Conservation (phyloP, 441 rosid species). For the Eruca vesicaria region DNA sequence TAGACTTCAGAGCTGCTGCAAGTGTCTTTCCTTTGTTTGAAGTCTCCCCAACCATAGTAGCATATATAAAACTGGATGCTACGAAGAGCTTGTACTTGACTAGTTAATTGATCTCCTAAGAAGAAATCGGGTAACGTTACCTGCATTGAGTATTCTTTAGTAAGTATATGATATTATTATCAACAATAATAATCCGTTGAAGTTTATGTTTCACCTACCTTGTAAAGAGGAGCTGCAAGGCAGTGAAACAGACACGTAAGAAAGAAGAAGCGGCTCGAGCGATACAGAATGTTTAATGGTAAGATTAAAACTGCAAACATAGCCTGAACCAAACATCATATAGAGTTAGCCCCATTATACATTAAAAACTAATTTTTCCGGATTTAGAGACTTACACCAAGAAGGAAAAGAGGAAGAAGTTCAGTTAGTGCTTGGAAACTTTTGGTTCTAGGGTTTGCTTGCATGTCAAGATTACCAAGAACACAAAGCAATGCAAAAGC, state of each 20-base stretch:
- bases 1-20: conserved; percentile 20
- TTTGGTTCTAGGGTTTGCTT: conserved; percentile 54
- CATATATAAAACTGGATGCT: conserved; percentile 41
- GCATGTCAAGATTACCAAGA: conserved; percentile 76
- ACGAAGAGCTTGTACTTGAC: conserved; percentile 52
- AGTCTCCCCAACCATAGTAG: conserved; percentile 50
- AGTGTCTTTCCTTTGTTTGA: conserved; percentile 30
- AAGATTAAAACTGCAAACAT: conserved; percentile 28
- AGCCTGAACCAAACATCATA: conserved; percentile 38
- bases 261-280: conserved; percentile 27
- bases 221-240: conserved; percentile 62
- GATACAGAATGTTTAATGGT: conserved; percentile 25
- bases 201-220: conserved; percentile 35
- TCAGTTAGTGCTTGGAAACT: conserved; percentile 35
- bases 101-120: conserved; percentile 51
- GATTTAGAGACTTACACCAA: conserved; percentile 24
- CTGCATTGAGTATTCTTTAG: conserved; percentile 1
- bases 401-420: conserved; percentile 41
- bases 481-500: conserved; percentile 50
- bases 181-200: neutral
- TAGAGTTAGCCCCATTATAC: neutral
- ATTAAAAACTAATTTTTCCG: neutral
- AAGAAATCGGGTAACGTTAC: conserved; percentile 44
- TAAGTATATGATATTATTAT: neutral
- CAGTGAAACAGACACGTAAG: conserved; percentile 30